Percentiles rank a stretch among this genome's conserved stretches.
Evolutionary conservation across 1,284 basidiomycete genomes (phyloP).

Genomic region (Binderoboletus segoi): DNA sequence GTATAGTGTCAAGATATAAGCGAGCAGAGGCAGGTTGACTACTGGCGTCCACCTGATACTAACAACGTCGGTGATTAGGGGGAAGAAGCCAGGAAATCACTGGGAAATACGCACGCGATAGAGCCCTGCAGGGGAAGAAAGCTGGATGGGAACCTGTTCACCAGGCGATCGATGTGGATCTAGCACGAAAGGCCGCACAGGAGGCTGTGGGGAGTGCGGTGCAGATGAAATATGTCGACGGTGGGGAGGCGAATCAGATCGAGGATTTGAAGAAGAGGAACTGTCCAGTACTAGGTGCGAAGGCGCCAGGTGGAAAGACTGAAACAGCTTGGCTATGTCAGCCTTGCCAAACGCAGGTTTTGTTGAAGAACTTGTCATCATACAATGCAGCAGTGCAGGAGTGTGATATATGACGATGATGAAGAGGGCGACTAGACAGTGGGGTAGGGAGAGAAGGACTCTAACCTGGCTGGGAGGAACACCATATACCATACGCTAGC

Average conservation of each 20-base stretch:
- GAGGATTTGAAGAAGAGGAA: constrained; percentile 45
- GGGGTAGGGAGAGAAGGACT: constrained; percentile 11
- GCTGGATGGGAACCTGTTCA: constrained; percentile 47
- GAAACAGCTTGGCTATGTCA: constrained; percentile 72
- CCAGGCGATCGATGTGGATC: constrained; percentile 47
- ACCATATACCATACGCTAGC: too few species aligned
- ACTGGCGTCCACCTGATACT: constrained; percentile 31
- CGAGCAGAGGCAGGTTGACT: constrained; percentile 28
- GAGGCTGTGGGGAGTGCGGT: constrained; percentile 44
- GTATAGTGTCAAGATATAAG: constrained; percentile 39
- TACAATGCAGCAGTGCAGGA: too few species aligned
- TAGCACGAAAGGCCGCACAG: constrained; percentile 47
- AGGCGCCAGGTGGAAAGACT: constrained; percentile 41
- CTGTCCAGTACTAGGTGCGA: constrained; percentile 35
- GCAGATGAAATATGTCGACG: constrained; percentile 34
- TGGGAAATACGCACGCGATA: constrained; percentile 44
- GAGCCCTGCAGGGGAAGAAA: constrained; percentile 46
- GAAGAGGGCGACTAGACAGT: constrained; percentile 38
- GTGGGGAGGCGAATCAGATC: constrained; percentile 50
- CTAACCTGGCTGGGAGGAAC: too few species aligned
- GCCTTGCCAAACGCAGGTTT: constrained; percentile 39
- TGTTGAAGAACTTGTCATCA: too few species aligned
- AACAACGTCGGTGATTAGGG: too few species aligned
- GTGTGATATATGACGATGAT: constrained; percentile 36
- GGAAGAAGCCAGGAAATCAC: too few species aligned